Conservation (phyloP, 208 protist species). For the Strigomonas culicis region DNA sequence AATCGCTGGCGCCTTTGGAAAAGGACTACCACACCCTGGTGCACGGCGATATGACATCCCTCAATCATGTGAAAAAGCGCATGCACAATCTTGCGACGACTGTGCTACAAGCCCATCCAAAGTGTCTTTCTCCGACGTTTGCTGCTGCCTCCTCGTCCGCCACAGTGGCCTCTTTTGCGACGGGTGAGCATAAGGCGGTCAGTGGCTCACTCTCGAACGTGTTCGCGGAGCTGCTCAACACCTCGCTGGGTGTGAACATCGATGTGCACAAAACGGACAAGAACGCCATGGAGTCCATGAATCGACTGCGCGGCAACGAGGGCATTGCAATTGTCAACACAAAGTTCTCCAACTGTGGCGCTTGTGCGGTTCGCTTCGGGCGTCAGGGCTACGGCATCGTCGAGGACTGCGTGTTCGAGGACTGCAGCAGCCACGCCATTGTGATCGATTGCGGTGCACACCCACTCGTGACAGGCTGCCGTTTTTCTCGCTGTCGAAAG, state of each 20-base stretch:
- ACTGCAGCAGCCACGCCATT: constrained; percentile 66
- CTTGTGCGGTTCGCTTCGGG: constrained; percentile 78
- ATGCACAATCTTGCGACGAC: constrained; percentile 19
- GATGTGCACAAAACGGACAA: constrained; percentile 7
- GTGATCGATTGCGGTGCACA: constrained; percentile 68
- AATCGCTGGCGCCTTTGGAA: constrained; percentile 14
- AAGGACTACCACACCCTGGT: constrained; percentile 20
- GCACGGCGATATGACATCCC: neutral
- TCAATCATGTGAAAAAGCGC: neutral
- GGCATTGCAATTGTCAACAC: constrained; percentile 74
- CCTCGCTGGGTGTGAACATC: constrained; percentile 24
- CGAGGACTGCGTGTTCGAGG: constrained; percentile 76
- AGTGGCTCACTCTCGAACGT: constrained; percentile 17
- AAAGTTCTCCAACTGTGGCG: constrained; percentile 64
- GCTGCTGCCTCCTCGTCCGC: constrained; percentile 14
- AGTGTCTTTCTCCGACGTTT: constrained; percentile 38
- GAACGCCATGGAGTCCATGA: constrained; percentile 24
- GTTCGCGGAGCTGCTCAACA: constrained; percentile 30
- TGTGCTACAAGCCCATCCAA: constrained; percentile 38
- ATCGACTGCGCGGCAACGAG: constrained; percentile 52
- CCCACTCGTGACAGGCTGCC: constrained; percentile 80
- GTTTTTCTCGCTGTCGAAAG: constrained; percentile 53
- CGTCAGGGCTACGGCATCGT: constrained; percentile 69
- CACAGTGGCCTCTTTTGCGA: constrained; percentile 7
- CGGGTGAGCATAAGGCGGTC: neutral